phyloP scores from a whole-genome alignment of 805 yeast species.

The Metschnikowia peoriensis region DNA sequence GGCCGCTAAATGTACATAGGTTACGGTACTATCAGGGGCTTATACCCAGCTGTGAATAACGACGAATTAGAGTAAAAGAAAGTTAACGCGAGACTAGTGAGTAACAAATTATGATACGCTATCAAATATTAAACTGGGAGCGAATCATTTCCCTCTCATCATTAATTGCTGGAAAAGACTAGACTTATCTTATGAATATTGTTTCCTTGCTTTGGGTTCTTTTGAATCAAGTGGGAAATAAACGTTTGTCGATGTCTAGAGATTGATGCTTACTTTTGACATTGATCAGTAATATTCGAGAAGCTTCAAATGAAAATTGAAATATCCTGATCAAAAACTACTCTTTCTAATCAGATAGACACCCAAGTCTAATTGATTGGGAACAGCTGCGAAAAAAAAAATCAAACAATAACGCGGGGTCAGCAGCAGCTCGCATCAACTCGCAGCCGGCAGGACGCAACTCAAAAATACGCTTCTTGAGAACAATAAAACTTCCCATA shows the following conservation, averaged over 20 bases:
- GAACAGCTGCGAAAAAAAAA: background rate
- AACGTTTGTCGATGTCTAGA: too few relatives aligned
- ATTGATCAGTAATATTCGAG: too few relatives aligned
- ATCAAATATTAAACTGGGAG: too few relatives aligned
- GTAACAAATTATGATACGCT: too few relatives aligned
- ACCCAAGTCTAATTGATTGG: background rate
- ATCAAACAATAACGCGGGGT: background rate
- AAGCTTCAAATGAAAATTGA: too few relatives aligned
- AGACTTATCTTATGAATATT: too few relatives aligned
- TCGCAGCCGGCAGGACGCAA: background rate
- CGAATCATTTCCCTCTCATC: too few relatives aligned
- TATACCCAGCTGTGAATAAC: background rate
- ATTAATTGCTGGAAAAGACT: too few relatives aligned
- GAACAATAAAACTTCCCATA: background rate
- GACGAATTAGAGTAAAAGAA: background rate
- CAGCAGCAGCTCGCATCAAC: background rate
- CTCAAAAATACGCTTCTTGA: background rate
- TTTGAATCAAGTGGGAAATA: background rate
- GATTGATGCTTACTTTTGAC: too few relatives aligned
- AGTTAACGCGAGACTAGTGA: too few relatives aligned
- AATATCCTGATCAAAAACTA: too few relatives aligned
- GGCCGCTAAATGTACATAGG: slow-evolving; percentile 19
- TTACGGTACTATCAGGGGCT: background rate
- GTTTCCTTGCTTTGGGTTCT: background rate
- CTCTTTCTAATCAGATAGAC: background rate